These are phyloP conservation scores for Dioscorea cayenensis DNA, from an alignment of 116 monocot species.

Conservation along the genomic window DNA sequence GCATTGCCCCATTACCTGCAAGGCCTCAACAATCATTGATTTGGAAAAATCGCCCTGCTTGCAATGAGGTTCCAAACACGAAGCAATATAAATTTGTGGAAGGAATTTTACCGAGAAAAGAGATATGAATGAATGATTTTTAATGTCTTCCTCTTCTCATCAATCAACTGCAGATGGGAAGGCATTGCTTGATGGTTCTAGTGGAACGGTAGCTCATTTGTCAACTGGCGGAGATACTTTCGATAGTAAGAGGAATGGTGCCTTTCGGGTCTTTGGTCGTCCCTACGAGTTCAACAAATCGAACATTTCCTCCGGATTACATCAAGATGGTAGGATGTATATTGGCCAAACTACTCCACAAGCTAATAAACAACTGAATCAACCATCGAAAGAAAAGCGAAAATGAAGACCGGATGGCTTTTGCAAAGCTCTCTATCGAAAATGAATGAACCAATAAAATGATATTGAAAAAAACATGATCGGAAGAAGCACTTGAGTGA, in stretches of 20 bases:
- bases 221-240: slow-evolving; percentile 8
- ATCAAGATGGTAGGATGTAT: slow-evolving; percentile 8
- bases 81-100: slow-evolving; percentile 51
- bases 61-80: slow-evolving; percentile 57
- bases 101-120: slow-evolving; percentile 50
- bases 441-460: slow-evolving; percentile 26
- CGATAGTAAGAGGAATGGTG: slow-evolving; percentile 7
- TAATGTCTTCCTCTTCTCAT: slow-evolving; percentile 35
- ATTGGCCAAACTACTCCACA: slow-evolving; percentile 15
- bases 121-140: slow-evolving; percentile 38
- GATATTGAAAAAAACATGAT: slow-evolving; percentile 25
- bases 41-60: slow-evolving; percentile 79
- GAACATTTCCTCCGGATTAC: slow-evolving; percentile 19
- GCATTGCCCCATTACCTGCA: slow-evolving; percentile 49
- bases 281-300: slow-evolving; percentile 14
- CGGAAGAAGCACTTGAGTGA: slow-evolving; percentile 36
- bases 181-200: slow-evolving; percentile 17
- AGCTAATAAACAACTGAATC: slow-evolving; percentile 17
- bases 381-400: slow-evolving; percentile 26
- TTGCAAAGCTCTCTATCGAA: slow-evolving; percentile 17
- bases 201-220: slow-evolving; percentile 15
- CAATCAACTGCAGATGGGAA: slow-evolving; percentile 25
- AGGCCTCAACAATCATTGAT: slow-evolving; percentile 73
- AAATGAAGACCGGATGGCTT: slow-evolving; percentile 1
- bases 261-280: slow-evolving; percentile 3